Base-by-base conservation (phyloP, 2,329 filamentous ascomycete genomes). In the Teratosphaeria epicoccoides region DNA sequence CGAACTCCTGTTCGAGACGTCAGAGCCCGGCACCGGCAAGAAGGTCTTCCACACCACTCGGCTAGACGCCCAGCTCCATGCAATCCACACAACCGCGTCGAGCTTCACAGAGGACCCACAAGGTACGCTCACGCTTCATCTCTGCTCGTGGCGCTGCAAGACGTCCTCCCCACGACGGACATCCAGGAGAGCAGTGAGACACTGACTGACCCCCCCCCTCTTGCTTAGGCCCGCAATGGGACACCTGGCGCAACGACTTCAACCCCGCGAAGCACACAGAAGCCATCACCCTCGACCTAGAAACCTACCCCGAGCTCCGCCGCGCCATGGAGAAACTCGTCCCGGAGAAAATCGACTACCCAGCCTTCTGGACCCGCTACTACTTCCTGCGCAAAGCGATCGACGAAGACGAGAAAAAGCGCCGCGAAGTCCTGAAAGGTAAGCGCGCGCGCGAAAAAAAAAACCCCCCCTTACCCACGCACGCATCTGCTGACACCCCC, bases 11-110 rank as follows among this genome's bases (percentile, higher is more conserved):
- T 98, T 97, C 63, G 93, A 97, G 73, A 95, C 88, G 65, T 95
- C 91, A 68, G 91, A 96, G 69, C 82, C 86, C 4, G 80, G 82
- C 5, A 78, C 80, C 47, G 91, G 90, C 24, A 96, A 93, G 75
- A 80, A 93, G 51, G 88, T 97, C 14, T 95, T 97, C 57, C 93
- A 98, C 68, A 87, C 88, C 1, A 95, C 89, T 49, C 80, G 93
- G 55, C 91, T 96, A 66, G 93, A 98, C 64, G 93, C 93, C 0
- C 93, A 97, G 70, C 75, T 98, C 55, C 91, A 98, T 66, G 89
- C 95, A 28, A 90, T 98, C 54, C 93, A 98, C 69, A 90, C 88
- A 4, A 86, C 83, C 20, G 70, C 83, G 37, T 85, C 93, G 56
- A 87, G 83, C 61, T 95, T 97, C 70, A 80, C 81, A 51, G 85